These are phyloP conservation scores for Erysiphe pisi DNA, from an alignment of 2,329 filamentous ascomycete species.

Conservation along the genomic window DNA sequence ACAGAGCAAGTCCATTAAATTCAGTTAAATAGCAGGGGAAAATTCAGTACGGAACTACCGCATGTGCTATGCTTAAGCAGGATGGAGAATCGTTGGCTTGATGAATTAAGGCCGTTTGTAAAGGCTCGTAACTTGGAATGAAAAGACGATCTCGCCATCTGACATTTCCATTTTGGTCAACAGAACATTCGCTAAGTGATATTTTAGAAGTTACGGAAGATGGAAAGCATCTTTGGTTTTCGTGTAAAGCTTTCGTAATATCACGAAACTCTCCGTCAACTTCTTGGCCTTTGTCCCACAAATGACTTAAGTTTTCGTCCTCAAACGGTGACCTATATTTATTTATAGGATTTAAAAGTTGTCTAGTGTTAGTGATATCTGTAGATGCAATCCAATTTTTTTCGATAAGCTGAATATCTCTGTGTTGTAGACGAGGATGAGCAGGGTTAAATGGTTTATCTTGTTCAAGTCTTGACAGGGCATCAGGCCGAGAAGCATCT, in stretches of 20 bases:
- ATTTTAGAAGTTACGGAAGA: neutral
- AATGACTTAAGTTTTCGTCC: neutral
- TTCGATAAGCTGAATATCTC: neutral
- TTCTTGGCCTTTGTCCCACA: neutral
- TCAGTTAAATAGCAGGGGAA: too few species aligned
- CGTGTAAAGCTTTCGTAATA: neutral
- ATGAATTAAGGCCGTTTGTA: neutral
- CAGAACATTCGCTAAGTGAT: neutral
- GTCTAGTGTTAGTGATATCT: neutral
- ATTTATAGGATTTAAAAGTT: neutral
- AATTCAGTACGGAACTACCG: too few species aligned
- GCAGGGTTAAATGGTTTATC: neutral
- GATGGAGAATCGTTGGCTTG: neutral
- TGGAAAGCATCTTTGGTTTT: constrained; percentile 13
- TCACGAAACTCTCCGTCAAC: neutral
- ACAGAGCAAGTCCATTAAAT: too few species aligned
- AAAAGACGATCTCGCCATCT: neutral
- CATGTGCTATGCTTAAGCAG: too few species aligned
- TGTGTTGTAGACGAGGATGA: neutral
- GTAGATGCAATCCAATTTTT: neutral
- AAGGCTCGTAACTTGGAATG: neutral
- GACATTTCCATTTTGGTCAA: neutral
- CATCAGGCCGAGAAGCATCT: neutral
- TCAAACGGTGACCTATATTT: neutral
- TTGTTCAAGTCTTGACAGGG: neutral